These are phyloP conservation scores for Boletus rufocinnamomeus DNA, from an alignment of 768 basidiomycete species.

Conservation along the genomic window DNA sequence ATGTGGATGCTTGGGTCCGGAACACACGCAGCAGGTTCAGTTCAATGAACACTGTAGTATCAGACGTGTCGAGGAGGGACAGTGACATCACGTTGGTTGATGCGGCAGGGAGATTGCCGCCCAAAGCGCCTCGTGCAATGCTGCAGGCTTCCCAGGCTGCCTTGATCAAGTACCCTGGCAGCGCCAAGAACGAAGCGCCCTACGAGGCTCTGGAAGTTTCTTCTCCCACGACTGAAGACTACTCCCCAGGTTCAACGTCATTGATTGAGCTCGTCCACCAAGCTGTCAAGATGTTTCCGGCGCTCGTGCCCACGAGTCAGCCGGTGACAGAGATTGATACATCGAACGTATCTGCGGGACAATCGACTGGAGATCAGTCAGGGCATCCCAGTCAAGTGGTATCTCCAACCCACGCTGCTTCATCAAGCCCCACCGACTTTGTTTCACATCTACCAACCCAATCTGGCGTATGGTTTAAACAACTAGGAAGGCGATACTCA, in stretches of 20 bases:
- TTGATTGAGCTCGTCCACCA: constrained; percentile 9
- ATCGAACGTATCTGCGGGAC: background rate
- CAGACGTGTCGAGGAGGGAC: constrained; percentile 25
- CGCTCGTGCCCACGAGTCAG: background rate
- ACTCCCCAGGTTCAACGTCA: background rate
- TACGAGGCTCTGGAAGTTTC: background rate
- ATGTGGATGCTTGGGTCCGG: constrained; percentile 15
- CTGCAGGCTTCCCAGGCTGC: constrained; percentile 9
- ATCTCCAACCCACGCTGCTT: background rate
- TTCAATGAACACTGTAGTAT: constrained; percentile 14
- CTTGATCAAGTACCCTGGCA: background rate
- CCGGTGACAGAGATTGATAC: constrained; percentile 1
- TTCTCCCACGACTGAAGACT: constrained; percentile 9
- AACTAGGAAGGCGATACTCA: constrained; percentile 20
- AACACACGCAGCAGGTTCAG: constrained; percentile 19
- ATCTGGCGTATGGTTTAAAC: constrained; percentile 32
- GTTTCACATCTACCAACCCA: constrained; percentile 18
- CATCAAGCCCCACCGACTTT: constrained; percentile 1
- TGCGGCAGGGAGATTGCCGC: constrained; percentile 11
- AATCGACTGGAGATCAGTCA: constrained; percentile 1
- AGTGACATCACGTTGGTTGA: constrained; percentile 31
- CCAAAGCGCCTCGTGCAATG: constrained; percentile 28
- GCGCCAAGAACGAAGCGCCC: constrained; percentile 1
- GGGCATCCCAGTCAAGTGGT: background rate
- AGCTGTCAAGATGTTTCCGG: constrained; percentile 8